A percentile compares a stretch with the other conserved stretches of the same genome.
Conservation (phyloP, 345 rosid species). For the Camelina neglecta region DNA sequence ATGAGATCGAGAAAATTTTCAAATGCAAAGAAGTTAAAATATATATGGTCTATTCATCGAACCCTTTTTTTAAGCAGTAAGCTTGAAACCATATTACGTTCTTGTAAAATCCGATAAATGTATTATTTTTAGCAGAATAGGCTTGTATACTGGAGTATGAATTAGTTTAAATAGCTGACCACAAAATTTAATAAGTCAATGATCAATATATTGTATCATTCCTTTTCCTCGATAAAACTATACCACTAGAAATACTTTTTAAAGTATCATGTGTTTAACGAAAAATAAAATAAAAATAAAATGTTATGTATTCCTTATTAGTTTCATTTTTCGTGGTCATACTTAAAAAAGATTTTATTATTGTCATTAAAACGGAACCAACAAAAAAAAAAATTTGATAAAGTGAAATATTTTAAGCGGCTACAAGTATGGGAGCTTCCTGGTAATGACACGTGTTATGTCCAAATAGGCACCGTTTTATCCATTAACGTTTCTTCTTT, state of each 20-base stretch:
- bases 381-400: background rate
- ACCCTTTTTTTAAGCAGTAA: no score
- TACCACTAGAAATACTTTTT: slow-evolving; percentile 7
- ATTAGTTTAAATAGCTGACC: no score
- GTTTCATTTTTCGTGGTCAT: slow-evolving; percentile 34
- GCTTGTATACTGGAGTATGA: no score
- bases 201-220: background rate
- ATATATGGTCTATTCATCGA: background rate
- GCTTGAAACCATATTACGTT: no score
- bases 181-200: no score
- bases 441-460: slow-evolving; percentile 36
- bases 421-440: slow-evolving; percentile 30
- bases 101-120: no score
- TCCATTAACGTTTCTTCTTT: slow-evolving; percentile 13
- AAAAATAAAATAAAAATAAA: background rate
- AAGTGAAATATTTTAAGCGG: slow-evolving; percentile 26
- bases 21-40: background rate
- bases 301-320: background rate
- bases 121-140: no score
- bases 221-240: background rate
- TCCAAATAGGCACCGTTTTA: slow-evolving; percentile 32
- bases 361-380: background rate
- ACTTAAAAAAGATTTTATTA: background rate
- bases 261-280: no score
- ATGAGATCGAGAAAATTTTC: background rate